Percentiles rank a stretch among this genome's conserved stretches.
phyloP scores from a whole-genome alignment of 176 grass and related monocot genomes.

The Aegilops speltoides region DNA sequence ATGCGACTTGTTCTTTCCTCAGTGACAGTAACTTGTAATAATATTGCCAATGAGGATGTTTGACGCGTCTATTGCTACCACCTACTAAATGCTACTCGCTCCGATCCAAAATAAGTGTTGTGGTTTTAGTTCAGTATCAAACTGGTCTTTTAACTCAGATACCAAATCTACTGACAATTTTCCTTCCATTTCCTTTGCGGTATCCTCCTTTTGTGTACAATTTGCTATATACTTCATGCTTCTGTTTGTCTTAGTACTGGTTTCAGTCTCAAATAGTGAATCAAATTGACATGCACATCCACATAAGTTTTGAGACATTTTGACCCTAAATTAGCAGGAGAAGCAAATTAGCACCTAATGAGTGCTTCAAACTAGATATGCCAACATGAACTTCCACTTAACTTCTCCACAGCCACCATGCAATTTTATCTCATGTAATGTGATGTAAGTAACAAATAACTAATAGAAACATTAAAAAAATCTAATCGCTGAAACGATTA shows the following conservation, averaged over 20 bases:
- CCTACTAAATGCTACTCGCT: neutral
- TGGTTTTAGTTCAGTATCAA: neutral
- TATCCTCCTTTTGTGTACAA: neutral
- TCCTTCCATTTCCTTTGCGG: neutral
- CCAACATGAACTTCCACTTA: slow-evolving; percentile 15
- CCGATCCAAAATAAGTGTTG: no score
- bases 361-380: neutral
- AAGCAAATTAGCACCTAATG: neutral
- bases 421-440: neutral
- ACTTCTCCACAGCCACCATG: neutral
- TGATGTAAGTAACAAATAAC: neutral
- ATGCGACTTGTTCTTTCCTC: neutral
- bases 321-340: neutral
- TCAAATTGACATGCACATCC: neutral
- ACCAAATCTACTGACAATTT: neutral
- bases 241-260: neutral
- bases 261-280: neutral
- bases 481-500: neutral
- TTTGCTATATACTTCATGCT: neutral
- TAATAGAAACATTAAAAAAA: slow-evolving; percentile 1
- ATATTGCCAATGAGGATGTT: neutral
- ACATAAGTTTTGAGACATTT: neutral
- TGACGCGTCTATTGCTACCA: slow-evolving; percentile 9
- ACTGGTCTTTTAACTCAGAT: neutral
- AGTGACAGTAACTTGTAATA: neutral